Base-by-base conservation (phyloP, 2,329 filamentous ascomycete species). In the Cephalotrichum gorgonifer region DNA sequence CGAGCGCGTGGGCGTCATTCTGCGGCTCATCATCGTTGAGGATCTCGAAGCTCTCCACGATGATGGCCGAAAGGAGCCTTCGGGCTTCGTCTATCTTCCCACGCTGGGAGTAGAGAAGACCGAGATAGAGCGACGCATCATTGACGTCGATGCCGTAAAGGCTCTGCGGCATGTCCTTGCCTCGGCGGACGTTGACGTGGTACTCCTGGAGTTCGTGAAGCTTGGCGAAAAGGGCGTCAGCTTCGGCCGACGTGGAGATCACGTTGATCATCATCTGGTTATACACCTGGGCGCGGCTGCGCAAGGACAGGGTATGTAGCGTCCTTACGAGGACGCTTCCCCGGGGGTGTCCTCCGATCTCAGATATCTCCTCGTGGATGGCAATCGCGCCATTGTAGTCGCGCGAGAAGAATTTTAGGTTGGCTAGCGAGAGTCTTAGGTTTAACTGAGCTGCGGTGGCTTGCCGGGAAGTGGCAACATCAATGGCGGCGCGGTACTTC, bases 121-220 rank as follows among this genome's bases (percentile, higher is more conserved):
- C 60, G 11, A 69, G 60, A 52, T 67, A 70, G 22, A 71, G 63
- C 15, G 65, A 62, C 0, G 68, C 68, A 2, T 63, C 62, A 46
- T 71, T 70, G 51, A 69, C 60, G 30, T 70, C 67, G 1, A 66
- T 67, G 0, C 68, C 68, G 1, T 65, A 61, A 55, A 70, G 67
- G 49, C 62, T 60, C 20, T 64, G 54, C 3, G 67, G 68, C 53
- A 70, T 65, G 22, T 70, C 61, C 3, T 60, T 56, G 22, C 27
- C 20, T 25, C 35, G 41, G 1, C 22, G 20, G 6, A n/a, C 28
- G 3, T 27, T 38, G 6, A 48, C 17, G 45, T 66, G 64, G 20
- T 69, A 64, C 5, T 54, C 49, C 49, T 63, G 63, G 5, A 70
- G 60, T 42, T 54, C 54, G 48, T 69, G 62, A 1, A 70, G 56